These are phyloP conservation scores for Alternaria longipes DNA, from an alignment of 2,329 filamentous ascomycete species.

Conservation along the genomic window DNA sequence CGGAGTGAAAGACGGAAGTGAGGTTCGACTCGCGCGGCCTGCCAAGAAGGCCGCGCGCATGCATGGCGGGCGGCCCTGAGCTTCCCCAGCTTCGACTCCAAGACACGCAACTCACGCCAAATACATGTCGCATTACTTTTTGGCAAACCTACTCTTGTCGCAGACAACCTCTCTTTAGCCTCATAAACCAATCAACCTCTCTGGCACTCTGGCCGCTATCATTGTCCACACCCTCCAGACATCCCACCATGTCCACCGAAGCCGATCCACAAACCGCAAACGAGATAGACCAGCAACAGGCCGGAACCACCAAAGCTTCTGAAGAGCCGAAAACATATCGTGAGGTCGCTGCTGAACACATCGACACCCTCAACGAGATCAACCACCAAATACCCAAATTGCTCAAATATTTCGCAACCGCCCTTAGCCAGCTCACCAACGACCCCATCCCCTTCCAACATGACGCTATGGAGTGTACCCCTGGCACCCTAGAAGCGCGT, in stretches of 20 bases:
- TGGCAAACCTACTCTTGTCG: neutral
- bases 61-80: slow-evolving; percentile 7
- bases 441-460: slow-evolving; percentile 61
- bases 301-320: slow-evolving; percentile 3
- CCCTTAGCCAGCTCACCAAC: slow-evolving; percentile 70
- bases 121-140: slow-evolving; percentile 1
- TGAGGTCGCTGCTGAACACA: slow-evolving; percentile 44
- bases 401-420: slow-evolving; percentile 81
- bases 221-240: neutral
- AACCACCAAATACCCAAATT: slow-evolving; percentile 50
- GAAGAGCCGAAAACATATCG: slow-evolving; percentile 37
- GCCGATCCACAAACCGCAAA: slow-evolving; percentile 11
- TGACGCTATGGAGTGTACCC: slow-evolving; percentile 35
- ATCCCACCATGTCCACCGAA: slow-evolving; percentile 28
- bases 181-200: neutral
- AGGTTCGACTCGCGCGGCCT: slow-evolving; percentile 30
- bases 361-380: slow-evolving; percentile 43
- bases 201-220: neutral
- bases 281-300: slow-evolving; percentile 11
- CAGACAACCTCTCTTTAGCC: neutral
- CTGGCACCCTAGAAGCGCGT: slow-evolving; percentile 54
- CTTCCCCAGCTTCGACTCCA: slow-evolving; percentile 9
- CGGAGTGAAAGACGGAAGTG: slow-evolving; percentile 36
- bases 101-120: neutral
- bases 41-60: slow-evolving; percentile 27